phyloP scores from a whole-genome alignment of 768 basidiomycete species.

The Lactarius hengduanensis region DNA sequence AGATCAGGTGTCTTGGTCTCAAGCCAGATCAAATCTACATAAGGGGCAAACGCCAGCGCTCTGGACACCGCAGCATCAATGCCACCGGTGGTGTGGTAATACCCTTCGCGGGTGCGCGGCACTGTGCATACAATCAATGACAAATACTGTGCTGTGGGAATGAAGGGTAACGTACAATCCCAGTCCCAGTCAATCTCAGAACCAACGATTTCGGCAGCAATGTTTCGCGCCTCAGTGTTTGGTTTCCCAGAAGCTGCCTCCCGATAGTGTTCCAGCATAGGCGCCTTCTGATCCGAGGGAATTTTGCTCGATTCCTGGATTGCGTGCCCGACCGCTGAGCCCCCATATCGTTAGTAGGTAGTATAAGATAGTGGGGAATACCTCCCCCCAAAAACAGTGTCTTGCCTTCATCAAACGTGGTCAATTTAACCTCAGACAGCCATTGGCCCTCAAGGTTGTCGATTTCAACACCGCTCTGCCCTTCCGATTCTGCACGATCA shows the following conservation, averaged over 20 bases:
- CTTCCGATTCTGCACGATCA: constrained; percentile 62
- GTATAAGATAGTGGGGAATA: constrained; percentile 8
- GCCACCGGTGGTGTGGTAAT: constrained; percentile 84
- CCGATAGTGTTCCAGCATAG: constrained; percentile 58
- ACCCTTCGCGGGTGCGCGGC: constrained; percentile 87
- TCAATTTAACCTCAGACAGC: constrained; percentile 63
- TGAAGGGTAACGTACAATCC: constrained; percentile 61
- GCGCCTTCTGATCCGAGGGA: constrained; percentile 49
- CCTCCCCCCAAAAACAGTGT: constrained; percentile 5
- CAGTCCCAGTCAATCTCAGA: constrained; percentile 82
- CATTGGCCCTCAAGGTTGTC: constrained; percentile 75
- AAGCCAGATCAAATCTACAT: constrained; percentile 89
- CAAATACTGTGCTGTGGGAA: background rate
- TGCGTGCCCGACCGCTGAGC: constrained; percentile 57
- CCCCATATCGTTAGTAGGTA: constrained; percentile 4
- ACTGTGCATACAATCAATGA: constrained; percentile 41
- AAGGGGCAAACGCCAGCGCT: constrained; percentile 74
- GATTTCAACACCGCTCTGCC: constrained; percentile 64
- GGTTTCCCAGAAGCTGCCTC: constrained; percentile 61
- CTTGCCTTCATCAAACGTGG: constrained; percentile 83
- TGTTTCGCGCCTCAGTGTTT: constrained; percentile 64
- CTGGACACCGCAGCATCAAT: constrained; percentile 81
- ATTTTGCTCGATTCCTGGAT: constrained; percentile 46
- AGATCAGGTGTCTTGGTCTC: constrained; percentile 90
- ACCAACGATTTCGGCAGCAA: constrained; percentile 75